These are phyloP conservation scores for Areca catechu DNA, from an alignment of 176 grass and related monocot species.

Conservation along the genomic window DNA sequence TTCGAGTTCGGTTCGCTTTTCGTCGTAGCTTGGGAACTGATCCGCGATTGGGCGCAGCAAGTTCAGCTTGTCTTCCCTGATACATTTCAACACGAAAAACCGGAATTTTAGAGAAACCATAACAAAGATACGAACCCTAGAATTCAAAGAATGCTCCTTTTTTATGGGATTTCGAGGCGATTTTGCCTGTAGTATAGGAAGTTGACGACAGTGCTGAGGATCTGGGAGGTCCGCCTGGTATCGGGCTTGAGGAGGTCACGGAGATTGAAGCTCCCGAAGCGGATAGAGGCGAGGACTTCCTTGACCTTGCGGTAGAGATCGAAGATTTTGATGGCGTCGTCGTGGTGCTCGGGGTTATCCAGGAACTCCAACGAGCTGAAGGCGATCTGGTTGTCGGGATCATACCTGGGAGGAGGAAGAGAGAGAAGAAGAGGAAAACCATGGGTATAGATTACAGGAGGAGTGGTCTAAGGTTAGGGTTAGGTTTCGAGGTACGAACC, in stretches of 20 bases:
- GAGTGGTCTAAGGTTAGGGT: background rate
- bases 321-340: slow-evolving; percentile 8
- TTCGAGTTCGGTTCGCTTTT: slow-evolving; percentile 15
- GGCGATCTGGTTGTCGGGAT: slow-evolving; percentile 46
- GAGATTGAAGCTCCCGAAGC: slow-evolving; percentile 35
- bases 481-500: background rate
- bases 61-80: slow-evolving; percentile 41
- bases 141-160: background rate
- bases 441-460: no score
- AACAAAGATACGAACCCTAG: background rate
- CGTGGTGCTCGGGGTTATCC: slow-evolving; percentile 59
- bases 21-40: slow-evolving; percentile 16
- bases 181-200: slow-evolving; percentile 48
- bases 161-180: background rate
- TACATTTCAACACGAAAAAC: background rate
- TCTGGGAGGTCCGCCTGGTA: slow-evolving; percentile 18
- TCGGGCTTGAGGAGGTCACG: slow-evolving; percentile 45
- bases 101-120: background rate
- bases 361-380: slow-evolving; percentile 35
- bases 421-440: background rate
- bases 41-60: slow-evolving; percentile 31
- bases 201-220: slow-evolving; percentile 73
- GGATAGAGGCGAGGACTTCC: slow-evolving; percentile 45
- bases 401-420: slow-evolving; percentile 19
- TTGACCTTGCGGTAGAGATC: slow-evolving; percentile 25